Base-by-base conservation (phyloP, 2,329 filamentous ascomycete genomes). In the Hypoxylon sp. region DNA sequence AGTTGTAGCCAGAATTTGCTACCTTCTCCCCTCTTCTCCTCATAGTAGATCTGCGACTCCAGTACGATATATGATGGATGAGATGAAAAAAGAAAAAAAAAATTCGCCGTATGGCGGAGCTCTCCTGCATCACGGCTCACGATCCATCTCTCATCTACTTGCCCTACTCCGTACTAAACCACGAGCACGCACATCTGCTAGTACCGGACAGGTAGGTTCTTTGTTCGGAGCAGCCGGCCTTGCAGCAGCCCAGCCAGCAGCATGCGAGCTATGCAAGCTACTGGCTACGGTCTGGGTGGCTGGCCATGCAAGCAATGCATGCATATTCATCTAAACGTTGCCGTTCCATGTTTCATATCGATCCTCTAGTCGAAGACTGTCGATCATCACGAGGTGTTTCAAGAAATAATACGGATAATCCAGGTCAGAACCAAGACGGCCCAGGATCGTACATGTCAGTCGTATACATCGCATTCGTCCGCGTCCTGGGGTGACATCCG, bases 381-480 rank as follows among this genome's bases (percentile, higher is more conserved):
- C 29, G 55, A 63, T 63, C 55, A 51, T 56, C 61, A 58, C 54
- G 45, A 61, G 38, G 40, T 58, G 58, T 64, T 64, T 64, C 58
- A 63, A 52, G 42, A 46, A 49, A 55, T 52, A 58, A 45, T 58
- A 33, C 40, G 18, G 35, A 31, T 40, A 15, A 52, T 35, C 58
- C 31, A 33, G 52, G 50, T 33, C 55, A 53, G 31, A 26, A 49
- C 41, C 18, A 38, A 11, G 18, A 20, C 18, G 13, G 15, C 7
- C 4, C 15, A 5, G 4, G 11, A 13, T 7, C 6, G 29, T 33
- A 4, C 29, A 4, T 9, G 4, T n/a, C 15, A 23, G 7, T 41
- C 35, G 10, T 26, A 51, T 52, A 17, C 27, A 24, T 42, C 42
- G 21, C 29, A 55, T 20, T 40, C 57, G 35, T 15, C 7, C 7